Evolutionary conservation across 805 yeast genomes (phyloP), one percentile per base, ranked within the genome.

Genomic region (Wickerhamomyces pijperi): DNA sequence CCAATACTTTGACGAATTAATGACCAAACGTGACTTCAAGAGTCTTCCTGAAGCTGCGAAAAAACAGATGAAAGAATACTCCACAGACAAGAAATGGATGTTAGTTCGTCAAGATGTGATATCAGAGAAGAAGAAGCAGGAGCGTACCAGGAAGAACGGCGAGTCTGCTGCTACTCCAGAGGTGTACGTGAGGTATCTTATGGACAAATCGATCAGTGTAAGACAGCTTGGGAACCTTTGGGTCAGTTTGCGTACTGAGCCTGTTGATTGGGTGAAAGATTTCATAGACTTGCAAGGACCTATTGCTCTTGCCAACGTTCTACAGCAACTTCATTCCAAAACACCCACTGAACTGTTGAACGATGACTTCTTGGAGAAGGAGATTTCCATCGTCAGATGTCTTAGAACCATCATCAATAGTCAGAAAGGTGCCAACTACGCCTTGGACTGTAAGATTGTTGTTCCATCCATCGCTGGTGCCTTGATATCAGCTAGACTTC

Each of bases 211-310:
- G 25, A 76, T 88, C 39, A 66, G 82, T 1, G 63, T 76, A 4
- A 75, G 74, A 38, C 85, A 88, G 55, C 64, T 90, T 46, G 84
- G 82, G 32, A 83, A 83, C 48, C 68, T 92, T 38, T 85, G 92
- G 82, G 95, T 92, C 5, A 85, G 95, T 36, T 65, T 90, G 34
- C 75, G 97, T 46, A 86, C 97, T 0, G 97, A 90, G 55, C 87
- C 88, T 19, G 65, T 77, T 18, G 72, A 65, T 29, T 90, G 97
- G 97, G 92, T 85, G 0, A 68, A 74, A 36, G 68, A 66, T 18
- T 92, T 92, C 50, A 67, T 86, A n/a, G 76, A 69, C 38, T 69
- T 74, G 34, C 94, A 85, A 55, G 97, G 97, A 9, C 86, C 82
- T 42, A 70, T 79, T 8, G 82, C 86, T 0, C 67, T 92, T 38